phyloP scores from a whole-genome alignment of 768 basidiomycete species.

The Leccinellum luteum region DNA sequence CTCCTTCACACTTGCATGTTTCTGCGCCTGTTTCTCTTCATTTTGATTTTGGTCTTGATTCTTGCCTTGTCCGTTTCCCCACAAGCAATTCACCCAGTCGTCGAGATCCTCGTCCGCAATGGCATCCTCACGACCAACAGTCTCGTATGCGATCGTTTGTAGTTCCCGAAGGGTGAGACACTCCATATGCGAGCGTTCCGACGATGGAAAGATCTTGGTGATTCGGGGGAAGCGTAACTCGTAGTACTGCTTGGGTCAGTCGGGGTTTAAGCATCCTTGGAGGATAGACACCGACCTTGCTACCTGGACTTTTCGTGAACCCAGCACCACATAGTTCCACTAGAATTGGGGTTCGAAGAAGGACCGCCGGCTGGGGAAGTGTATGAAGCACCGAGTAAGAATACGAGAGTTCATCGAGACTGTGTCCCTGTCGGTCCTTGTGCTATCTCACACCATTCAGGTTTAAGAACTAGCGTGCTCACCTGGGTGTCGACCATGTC shows the following conservation, averaged over 20 bases:
- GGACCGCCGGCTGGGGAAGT: constrained; percentile 49
- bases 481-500: constrained; percentile 27
- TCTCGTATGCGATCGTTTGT: constrained; percentile 52
- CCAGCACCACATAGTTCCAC: constrained; percentile 80
- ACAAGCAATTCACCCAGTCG: constrained; percentile 42
- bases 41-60: constrained; percentile 5
- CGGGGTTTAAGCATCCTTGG: neutral
- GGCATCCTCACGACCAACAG: constrained; percentile 49
- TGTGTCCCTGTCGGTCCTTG: constrained; percentile 1
- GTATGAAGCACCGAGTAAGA: constrained; percentile 49
- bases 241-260: constrained; percentile 53
- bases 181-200: constrained; percentile 66
- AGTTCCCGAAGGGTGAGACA: constrained; percentile 47
- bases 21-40: constrained; percentile 35
- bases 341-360: constrained; percentile 62
- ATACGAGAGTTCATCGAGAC: constrained; percentile 45
- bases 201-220: constrained; percentile 58
- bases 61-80: constrained; percentile 38
- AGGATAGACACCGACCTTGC: constrained; percentile 43
- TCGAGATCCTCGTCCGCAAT: constrained; percentile 46
- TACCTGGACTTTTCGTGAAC: constrained; percentile 65
- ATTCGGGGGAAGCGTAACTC: constrained; percentile 83
- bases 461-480: neutral
- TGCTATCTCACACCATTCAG: neutral
- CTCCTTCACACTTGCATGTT: constrained; percentile 35